Evolutionary conservation across 345 rosid genomes (phyloP).

Genomic region (Eucalyptus guilfoylei): DNA sequence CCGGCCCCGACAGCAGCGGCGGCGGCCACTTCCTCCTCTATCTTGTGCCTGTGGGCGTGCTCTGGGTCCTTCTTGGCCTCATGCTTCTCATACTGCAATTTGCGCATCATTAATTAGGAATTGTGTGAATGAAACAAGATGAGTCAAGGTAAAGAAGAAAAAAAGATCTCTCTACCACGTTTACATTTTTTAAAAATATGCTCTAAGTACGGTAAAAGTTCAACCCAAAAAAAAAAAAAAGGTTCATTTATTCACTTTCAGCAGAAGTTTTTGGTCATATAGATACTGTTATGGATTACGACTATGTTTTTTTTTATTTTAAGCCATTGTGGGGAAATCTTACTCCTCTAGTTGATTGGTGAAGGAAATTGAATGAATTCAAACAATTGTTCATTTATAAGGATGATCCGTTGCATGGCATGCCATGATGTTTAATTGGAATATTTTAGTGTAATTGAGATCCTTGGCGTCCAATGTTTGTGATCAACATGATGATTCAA

Average conservation of each 20-base stretch:
- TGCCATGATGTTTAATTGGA: background rate
- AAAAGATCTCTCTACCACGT: background rate
- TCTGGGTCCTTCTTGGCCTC: slow-evolving; percentile 41
- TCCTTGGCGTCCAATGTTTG: background rate
- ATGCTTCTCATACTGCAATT: slow-evolving; percentile 35
- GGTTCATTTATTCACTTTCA: background rate
- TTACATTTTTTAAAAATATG: background rate
- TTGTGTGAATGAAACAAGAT: background rate
- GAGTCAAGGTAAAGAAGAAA: background rate
- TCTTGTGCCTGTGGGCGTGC: slow-evolving; percentile 49
- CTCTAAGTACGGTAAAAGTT: background rate
- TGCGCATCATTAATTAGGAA: background rate
- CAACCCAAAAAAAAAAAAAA: background rate
- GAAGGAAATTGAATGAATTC: background rate
- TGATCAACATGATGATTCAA: background rate
- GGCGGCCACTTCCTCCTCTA: slow-evolving; percentile 40
- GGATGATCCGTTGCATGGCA: background rate
- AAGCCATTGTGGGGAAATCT: background rate
- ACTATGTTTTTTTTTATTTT: background rate
- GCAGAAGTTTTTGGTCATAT: background rate
- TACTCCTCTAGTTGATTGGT: background rate
- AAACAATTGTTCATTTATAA: background rate
- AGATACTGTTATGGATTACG: background rate
- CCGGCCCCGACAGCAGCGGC: slow-evolving; percentile 31
- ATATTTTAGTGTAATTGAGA: background rate